Base-by-base conservation (phyloP, 208 protist species). In the Sergeia podlipaevii region DNA sequence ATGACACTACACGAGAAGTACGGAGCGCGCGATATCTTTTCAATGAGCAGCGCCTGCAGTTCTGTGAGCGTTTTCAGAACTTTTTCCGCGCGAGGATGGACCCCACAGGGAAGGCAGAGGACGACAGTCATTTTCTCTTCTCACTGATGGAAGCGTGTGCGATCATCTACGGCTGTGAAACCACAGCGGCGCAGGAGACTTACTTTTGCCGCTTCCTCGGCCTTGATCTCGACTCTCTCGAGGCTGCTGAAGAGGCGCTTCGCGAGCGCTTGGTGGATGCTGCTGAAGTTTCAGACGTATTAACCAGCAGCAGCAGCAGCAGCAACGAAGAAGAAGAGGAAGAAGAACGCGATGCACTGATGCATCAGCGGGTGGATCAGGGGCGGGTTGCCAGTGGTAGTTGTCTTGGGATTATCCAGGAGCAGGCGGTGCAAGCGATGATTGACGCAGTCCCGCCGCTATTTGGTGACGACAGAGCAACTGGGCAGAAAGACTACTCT, bases 141-240 rank as follows among this genome's bases (percentile, higher is more conserved):
- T 93, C 86, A 20, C 54, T 94, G 13, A 91, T 91, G 87, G 82
- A 94, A 68, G 87, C 82, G 29, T 91, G 87, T 64, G 87, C 87
- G 4, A 58, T 94, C 30, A 57, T 94, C 55, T 72, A 89, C 63
- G 87, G 87, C 13, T 94, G 87, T 51, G 75, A 83, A 33, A 86
- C 78, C 32, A 17, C 23, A 1, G 66, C 54, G 6, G 82, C 81
- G 2, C 70, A 70, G 17, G 82, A 94, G 58, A 59, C 74, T 32
- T 89, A 89, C 66, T 85, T 75, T 46, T 65, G 53, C 26, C 54
- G 61, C 48, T 94, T 94, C 55, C 63, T 87, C 15, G 26, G 60
- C 10, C 68, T 94, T 1, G 79, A 89, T 46, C 41, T 85, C 26
- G 83, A 94, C 33, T 66, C 80, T 4, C 69, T 94, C 23, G 69